Conservation (phyloP, 169 alveolate genomes). For the Plasmodium malariae region DNA sequence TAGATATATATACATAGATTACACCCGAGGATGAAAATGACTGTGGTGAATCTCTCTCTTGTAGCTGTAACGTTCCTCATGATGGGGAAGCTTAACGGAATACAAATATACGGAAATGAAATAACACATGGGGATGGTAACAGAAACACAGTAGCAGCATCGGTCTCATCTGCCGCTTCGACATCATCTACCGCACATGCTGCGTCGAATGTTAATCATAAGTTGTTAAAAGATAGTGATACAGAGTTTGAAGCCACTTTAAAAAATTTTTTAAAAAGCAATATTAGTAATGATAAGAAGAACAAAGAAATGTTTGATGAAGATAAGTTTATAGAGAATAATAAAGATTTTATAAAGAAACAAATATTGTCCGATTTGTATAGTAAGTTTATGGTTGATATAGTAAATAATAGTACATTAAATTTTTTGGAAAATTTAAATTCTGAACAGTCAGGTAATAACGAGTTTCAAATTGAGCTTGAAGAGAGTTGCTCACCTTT, state of each 20-base stretch:
- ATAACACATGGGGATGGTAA: neutral
- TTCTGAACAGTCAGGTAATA: neutral
- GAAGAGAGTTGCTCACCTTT: constrained; percentile 71
- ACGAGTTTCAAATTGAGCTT: constrained; percentile 40
- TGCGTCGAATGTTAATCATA: too few species aligned
- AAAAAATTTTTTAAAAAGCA: constrained; percentile 10
- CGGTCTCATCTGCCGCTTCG: too few species aligned
- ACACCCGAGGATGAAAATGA: neutral
- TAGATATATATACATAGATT: too few species aligned
- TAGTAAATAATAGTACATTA: constrained; percentile 32
- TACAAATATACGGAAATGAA: neutral
- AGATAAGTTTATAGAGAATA: constrained; percentile 22
- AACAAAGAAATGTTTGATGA: neutral
- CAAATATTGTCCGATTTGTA: constrained; percentile 29
- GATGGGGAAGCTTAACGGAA: neutral
- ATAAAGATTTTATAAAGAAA: constrained; percentile 24
- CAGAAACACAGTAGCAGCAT: neutral
- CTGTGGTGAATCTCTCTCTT: neutral
- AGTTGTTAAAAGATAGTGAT: too few species aligned
- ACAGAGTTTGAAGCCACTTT: constrained; percentile 15
- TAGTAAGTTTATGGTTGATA: constrained; percentile 26
- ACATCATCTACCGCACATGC: too few species aligned
- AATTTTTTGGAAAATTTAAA: constrained; percentile 24
- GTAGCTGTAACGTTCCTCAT: neutral
- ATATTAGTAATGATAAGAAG: neutral